phyloP scores from a whole-genome alignment of 768 basidiomycete species.

The Suillus fuscotomentosus region DNA sequence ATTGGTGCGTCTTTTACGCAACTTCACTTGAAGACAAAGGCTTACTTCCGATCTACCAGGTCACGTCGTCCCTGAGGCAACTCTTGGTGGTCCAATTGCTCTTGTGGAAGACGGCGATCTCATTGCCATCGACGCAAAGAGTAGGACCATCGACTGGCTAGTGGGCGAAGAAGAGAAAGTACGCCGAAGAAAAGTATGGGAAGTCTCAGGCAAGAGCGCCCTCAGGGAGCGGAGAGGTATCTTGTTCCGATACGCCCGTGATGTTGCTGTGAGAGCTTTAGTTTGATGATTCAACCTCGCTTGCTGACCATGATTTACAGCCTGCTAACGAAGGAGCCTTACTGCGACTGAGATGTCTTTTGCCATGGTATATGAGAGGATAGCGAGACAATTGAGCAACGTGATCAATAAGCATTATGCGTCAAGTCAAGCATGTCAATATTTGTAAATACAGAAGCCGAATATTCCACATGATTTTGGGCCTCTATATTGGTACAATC shows the following conservation, averaged over 20 bases:
- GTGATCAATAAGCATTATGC: not conserved
- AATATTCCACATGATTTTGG: not conserved
- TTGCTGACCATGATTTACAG: conserved; percentile 34
- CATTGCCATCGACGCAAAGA: conserved; percentile 71
- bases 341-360: conserved; percentile 60
- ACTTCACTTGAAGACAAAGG: conserved; percentile 34
- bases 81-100: conserved; percentile 83
- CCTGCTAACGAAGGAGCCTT: conserved; percentile 83
- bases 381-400: not conserved
- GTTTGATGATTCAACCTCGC: not conserved
- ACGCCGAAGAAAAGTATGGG: conserved; percentile 64
- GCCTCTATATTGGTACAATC: not conserved
- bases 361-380: not conserved
- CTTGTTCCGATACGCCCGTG: conserved; percentile 77
- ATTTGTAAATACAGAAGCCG: not conserved
- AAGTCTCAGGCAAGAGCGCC: conserved; percentile 58
- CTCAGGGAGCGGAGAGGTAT: conserved; percentile 74
- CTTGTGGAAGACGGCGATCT: conserved; percentile 81
- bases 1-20: conserved; percentile 38
- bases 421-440: not conserved
- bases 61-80: conserved; percentile 64
- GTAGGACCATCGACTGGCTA: conserved; percentile 66
- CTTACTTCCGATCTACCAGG: conserved; percentile 39
- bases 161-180: conserved; percentile 67
- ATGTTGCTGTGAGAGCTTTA: conserved; percentile 71